Base-by-base conservation (phyloP, 306 rosid genomes). In the Canavalia ensiformis region DNA sequence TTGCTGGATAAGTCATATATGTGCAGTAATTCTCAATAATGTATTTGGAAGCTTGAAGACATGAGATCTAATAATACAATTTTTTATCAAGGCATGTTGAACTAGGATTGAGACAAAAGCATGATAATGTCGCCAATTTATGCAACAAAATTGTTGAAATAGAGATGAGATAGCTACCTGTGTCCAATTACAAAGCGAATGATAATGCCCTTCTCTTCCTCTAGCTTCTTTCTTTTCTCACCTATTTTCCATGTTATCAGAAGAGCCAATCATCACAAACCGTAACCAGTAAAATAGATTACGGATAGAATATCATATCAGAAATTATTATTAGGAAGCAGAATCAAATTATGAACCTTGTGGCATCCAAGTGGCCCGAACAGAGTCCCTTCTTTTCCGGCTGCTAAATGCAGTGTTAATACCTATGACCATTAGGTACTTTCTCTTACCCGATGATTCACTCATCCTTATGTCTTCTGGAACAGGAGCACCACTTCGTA, bases 331-430 rank as follows among this genome's bases (percentile, higher is more conserved):
- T 31, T 30, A 33, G 9, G 63, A 68, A 81, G 67, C 5, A 8
- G 44, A 39, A 56, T 72, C 41, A 58, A 70, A 47, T 45, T 51
- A 84, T 54, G 55, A 73, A 96, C 99, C 99, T 96, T 92, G 99
- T 59, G 92, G 98, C 92, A 96, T 87, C 98, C 99, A 96, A 1
- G 99, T 92, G 6, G 89, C 94, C 30, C 99, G 97, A 90, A 96
- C 91, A 0, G 99, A 96, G 80, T 96, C 98, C 85, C 99, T 88
- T 90, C 99, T 92, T 89, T 90, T 94, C 62, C 99, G 76, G 94
- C 99, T 96, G 87, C 99, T 96, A 74, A 96, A 96, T 78, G 99
- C 99, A 59, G 99, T 96, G 68, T 96, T 96, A 74, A 96, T 86
- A 75, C 99, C 99, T 62, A 96, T 58, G 47, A 96, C 97, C 99